phyloP scores from a whole-genome alignment of 2,329 filamentous ascomycete species.

The Monosporascus sp. region DNA sequence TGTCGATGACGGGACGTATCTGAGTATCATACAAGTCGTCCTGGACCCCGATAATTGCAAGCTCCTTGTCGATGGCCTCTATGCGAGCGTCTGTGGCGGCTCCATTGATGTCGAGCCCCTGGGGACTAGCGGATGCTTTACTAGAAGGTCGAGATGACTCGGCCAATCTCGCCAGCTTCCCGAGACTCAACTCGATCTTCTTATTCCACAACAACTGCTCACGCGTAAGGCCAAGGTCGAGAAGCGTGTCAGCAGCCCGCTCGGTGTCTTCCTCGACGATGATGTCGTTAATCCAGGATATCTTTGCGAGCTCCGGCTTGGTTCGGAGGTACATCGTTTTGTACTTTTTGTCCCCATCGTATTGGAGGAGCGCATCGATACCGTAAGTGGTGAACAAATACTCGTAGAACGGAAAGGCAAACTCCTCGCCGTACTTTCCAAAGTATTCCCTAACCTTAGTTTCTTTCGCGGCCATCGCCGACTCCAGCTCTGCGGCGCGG shows the following conservation, averaged over 20 bases:
- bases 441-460: constrained; percentile 50
- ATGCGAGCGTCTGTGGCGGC: constrained; percentile 28
- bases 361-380: constrained; percentile 64
- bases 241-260: constrained; percentile 65
- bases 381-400: constrained; percentile 65
- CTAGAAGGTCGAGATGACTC: constrained; percentile 37
- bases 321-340: constrained; percentile 75
- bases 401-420: constrained; percentile 75
- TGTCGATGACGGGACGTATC: constrained; percentile 60
- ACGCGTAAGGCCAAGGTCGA: constrained; percentile 61
- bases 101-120: constrained; percentile 20
- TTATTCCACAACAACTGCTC: constrained; percentile 87
- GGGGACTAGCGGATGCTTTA: constrained; percentile 22
- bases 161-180: constrained; percentile 74
- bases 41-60: constrained; percentile 73
- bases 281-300: constrained; percentile 95
- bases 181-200: constrained; percentile 85
- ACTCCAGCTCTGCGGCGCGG: constrained; percentile 33
- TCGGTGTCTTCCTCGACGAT: constrained; percentile 69
- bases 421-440: constrained; percentile 58
- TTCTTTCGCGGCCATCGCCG: constrained; percentile 41
- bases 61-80: constrained; percentile 54
- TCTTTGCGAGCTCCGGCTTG: constrained; percentile 64
- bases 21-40: constrained; percentile 64
- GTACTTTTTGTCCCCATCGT: constrained; percentile 62